Base-by-base conservation (phyloP, 495 filamentous ascomycete genomes). In the Parathielavia appendiculata region DNA sequence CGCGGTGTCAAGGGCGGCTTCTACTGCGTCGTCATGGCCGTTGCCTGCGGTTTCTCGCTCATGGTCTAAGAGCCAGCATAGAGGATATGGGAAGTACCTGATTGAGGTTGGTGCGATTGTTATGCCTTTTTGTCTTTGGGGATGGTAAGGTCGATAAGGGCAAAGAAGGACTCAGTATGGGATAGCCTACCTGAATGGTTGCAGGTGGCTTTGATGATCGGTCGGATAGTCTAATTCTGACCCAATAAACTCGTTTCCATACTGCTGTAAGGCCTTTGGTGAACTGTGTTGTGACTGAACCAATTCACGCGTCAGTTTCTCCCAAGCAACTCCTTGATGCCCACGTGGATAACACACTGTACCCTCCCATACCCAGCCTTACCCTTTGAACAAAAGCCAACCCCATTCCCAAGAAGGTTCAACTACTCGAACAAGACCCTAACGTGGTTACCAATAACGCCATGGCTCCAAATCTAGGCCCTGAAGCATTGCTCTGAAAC, bases 1-100 rank as follows among this genome's bases (percentile, higher is more conserved):
- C 1, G 30, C 26, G 23, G 26, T 20, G 4, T 35, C 39, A 30
- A n/a, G 6, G 16, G 51, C 39, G 53, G 53, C 10, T 52, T 40
- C 40, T 58, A 58, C 32, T 58, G 56, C 34, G 19, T 58, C 6
- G 32, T 58, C 12, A 46, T 55, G 53, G 41, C 39, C 9, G 55
- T 39, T 5, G 41, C 53, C 34, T 36, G 39, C n/a, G 49, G 16
- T 13, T n/a, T 45, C 26, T 38, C 32, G 11, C 16, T 52, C 4
- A 12, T 40, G 12, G 49, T 39, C 6, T 51, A 36, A 47, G 10
- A 5, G 36, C 12, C 2, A 23, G 44, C 20, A 16, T 16, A n/a
- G 39, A 38, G 10, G 4, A 38, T 38, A 14, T 38, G 35, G 35
- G 26, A 30, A 30, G 26, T 6, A 30, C 26, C 26, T 30, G 26